These are phyloP conservation scores for Penicillium subrubescens DNA, from an alignment of 495 filamentous ascomycete genomes.

Conservation along the genomic window DNA sequence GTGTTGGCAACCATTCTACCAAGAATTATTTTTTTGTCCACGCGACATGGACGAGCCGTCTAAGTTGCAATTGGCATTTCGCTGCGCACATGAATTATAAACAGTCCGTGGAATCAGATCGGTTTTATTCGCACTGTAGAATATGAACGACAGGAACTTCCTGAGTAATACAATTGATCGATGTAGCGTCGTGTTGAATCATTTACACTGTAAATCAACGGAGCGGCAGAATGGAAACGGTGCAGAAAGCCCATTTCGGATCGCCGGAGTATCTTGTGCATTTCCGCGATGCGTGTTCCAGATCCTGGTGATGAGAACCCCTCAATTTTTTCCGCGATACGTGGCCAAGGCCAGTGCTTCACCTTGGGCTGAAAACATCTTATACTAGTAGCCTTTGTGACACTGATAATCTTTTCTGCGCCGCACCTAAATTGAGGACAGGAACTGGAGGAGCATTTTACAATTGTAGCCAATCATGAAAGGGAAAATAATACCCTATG, in stretches of 20 bases:
- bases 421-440: background rate
- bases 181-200: background rate
- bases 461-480: background rate
- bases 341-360: background rate
- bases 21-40: background rate
- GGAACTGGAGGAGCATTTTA: conserved; percentile 2
- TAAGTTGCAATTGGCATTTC: background rate
- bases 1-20: background rate
- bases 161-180: background rate
- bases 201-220: background rate
- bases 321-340: background rate
- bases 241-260: conserved; percentile 7
- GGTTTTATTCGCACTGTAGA: background rate
- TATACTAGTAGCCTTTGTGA: background rate
- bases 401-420: background rate
- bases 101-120: background rate
- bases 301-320: background rate
- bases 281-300: conserved; percentile 15
- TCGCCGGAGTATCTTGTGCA: conserved; percentile 14
- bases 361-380: background rate
- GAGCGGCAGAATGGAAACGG: background rate
- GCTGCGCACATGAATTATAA: background rate
- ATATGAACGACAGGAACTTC: background rate
- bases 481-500: background rate
- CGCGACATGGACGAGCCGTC: background rate